These are phyloP conservation scores for Conringia planisiliqua DNA, from an alignment of 345 rosid genomes.

Conservation along the genomic window DNA sequence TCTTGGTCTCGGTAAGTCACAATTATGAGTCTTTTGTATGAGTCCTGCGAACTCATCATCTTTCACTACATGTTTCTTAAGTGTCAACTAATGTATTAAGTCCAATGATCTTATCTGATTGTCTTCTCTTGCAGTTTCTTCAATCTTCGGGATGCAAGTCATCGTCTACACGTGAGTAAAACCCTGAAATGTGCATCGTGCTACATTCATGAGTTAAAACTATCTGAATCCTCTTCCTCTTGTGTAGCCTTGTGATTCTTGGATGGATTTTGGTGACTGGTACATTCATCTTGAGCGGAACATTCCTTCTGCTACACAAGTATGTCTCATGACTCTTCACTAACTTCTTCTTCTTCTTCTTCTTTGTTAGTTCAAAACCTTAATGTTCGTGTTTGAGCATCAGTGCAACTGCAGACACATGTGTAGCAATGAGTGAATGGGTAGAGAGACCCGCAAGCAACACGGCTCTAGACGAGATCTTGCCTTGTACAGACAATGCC, in stretches of 20 bases:
- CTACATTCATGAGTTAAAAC: neutral
- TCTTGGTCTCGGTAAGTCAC: conserved; percentile 74
- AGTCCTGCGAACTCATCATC: neutral
- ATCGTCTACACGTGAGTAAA: conserved; percentile 74
- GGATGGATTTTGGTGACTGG: conserved; percentile 96
- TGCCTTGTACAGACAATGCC: conserved; percentile 78
- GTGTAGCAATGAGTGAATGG: conserved; percentile 88
- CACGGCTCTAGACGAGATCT: conserved; percentile 77
- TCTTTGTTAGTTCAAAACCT: neutral
- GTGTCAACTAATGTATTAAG: neutral
- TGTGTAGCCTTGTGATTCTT: conserved; percentile 67
- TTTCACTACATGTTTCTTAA: neutral
- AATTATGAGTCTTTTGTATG: neutral
- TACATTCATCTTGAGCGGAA: conserved; percentile 81
- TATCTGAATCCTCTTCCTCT: conserved; percentile 16
- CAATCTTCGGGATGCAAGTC: conserved; percentile 70
- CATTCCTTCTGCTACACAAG: conserved; percentile 90
- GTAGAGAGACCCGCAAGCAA: conserved; percentile 74
- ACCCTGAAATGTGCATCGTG: neutral
- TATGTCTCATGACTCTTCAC: conserved; percentile 37
- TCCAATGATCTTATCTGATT: neutral
- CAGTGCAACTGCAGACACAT: conserved; percentile 84
- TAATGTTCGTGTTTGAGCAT: neutral
- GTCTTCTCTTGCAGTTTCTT: conserved; percentile 52
- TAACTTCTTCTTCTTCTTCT: neutral